Evolutionary conservation across 1,284 basidiomycete genomes (phyloP).

Genomic region (Veloboletus limbatus): DNA sequence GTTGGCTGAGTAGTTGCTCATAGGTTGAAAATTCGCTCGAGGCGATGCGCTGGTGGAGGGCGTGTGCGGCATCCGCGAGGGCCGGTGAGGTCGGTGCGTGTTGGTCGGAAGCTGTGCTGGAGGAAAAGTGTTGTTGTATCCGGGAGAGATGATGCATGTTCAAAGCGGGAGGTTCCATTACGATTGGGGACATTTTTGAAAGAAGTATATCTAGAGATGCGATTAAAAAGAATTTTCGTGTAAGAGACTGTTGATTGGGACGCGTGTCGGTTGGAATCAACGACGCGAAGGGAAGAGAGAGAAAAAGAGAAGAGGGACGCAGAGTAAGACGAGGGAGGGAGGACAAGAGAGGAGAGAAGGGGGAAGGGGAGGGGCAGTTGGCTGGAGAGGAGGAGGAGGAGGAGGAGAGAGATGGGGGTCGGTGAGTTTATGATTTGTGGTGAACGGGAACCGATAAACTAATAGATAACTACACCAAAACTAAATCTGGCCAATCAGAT

Average conservation of each 20-base stretch:
- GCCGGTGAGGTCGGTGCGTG: constrained; percentile 29
- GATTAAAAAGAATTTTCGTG: constrained; percentile 29
- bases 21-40: constrained; percentile 30
- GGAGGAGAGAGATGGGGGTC: constrained; percentile 26
- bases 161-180: constrained; percentile 47
- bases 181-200: constrained; percentile 40
- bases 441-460: constrained; percentile 37
- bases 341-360: neutral
- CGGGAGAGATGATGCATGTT: constrained; percentile 46
- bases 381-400: constrained; percentile 24
- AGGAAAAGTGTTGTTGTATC: constrained; percentile 39
- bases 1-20: constrained; percentile 29
- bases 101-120: constrained; percentile 27
- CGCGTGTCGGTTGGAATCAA: constrained; percentile 10
- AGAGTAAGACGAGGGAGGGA: neutral
- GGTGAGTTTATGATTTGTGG: constrained; percentile 37
- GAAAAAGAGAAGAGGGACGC: neutral
- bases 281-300: constrained; percentile 5
- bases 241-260: constrained; percentile 20
- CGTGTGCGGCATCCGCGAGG: constrained; percentile 29
- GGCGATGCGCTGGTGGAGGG: constrained; percentile 29
- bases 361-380: constrained; percentile 4
- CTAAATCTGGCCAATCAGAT: constrained; percentile 39
- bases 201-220: constrained; percentile 32
- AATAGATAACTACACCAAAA: constrained; percentile 36